Base-by-base conservation (phyloP, 1,284 basidiomycete genomes). In the Vanrija sp. region DNA sequence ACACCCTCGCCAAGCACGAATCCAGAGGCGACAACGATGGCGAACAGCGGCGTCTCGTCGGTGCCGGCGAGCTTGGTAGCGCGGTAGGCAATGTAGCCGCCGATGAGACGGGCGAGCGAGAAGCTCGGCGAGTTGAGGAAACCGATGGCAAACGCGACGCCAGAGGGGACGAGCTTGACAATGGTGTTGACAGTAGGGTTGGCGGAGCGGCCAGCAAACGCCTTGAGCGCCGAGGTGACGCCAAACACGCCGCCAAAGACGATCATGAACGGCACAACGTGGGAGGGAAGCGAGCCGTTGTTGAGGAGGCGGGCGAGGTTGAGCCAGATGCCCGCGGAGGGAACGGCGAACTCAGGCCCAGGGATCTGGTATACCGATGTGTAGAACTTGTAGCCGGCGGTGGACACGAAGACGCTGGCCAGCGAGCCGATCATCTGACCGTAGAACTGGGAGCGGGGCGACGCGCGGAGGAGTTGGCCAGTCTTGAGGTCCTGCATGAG, bases 401-500 rank as follows among this genome's bases (percentile, higher is more conserved):
- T 84, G 2, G 91, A 92, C 23, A 98, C 86, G 49, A 96, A 71
- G 31, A 98, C 92, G 19, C 89, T 92, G 6, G 93, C 80, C 0
- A 85, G 81, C 10, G 88, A 91, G 24, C 92, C 92, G 54, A 95
- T 86, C 54, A 96, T 78, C 73, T 96, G 90, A 10, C 87, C 87
- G 65, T 84, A 91, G 71, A 93, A 93, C 65, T 92, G 89, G 3
- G 87, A 87, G 66, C 89, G 80, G 22, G 89, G 89, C 9, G 89
- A 91, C 6, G 89, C 92, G 57, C 83, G 84, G 48, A 94, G 82
- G 19, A 97, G 80, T 69, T 93, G 87, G 0, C 95, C 95, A 1
- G 94, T 97, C 78, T 98, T 98, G 62, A 97, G 80, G 73, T 98
- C 95, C 78, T 98, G 94, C 93, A 98, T 97, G 18, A 98, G 83